phyloP scores from a whole-genome alignment of 768 basidiomycete genomes.

The Amanita exitialis region DNA sequence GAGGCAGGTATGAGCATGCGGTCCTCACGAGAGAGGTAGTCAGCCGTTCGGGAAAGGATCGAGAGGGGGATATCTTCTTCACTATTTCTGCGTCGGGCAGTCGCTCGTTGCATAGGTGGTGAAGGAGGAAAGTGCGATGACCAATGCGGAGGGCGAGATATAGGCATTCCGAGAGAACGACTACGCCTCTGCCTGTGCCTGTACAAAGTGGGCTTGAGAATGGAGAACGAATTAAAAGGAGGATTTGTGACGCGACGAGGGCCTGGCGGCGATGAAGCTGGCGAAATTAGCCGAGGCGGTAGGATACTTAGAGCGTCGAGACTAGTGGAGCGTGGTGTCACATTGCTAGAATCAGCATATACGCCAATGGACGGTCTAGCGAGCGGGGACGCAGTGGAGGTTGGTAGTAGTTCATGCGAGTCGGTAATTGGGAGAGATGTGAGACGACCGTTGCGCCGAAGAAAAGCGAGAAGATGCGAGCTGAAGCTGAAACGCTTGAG shows the following conservation, averaged over 20 bases:
- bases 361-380: conserved; percentile 5
- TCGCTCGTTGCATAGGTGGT: neutral
- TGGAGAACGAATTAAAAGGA: conserved; percentile 1
- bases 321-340: neutral
- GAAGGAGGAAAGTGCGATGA: conserved; percentile 3
- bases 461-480: conserved; percentile 3
- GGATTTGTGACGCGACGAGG: neutral
- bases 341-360: conserved; percentile 4
- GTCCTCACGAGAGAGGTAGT: neutral
- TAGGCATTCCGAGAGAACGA: conserved; percentile 3
- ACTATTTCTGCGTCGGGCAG: neutral
- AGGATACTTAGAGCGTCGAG: neutral
- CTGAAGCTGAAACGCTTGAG: conserved; percentile 4
- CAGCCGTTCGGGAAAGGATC: neutral
- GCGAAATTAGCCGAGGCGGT: conserved; percentile 3
- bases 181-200: conserved; percentile 2
- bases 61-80: conserved; percentile 2
- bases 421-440: neutral
- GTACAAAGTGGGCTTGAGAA: conserved; percentile 5
- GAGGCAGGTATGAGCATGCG: neutral
- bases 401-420: conserved; percentile 7
- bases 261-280: conserved; percentile 2
- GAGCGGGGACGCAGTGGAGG: conserved; percentile 12
- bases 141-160: neutral
- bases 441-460: conserved; percentile 3